phyloP scores from a whole-genome alignment of 495 filamentous ascomycete genomes.

The Tuber umbilicatum region DNA sequence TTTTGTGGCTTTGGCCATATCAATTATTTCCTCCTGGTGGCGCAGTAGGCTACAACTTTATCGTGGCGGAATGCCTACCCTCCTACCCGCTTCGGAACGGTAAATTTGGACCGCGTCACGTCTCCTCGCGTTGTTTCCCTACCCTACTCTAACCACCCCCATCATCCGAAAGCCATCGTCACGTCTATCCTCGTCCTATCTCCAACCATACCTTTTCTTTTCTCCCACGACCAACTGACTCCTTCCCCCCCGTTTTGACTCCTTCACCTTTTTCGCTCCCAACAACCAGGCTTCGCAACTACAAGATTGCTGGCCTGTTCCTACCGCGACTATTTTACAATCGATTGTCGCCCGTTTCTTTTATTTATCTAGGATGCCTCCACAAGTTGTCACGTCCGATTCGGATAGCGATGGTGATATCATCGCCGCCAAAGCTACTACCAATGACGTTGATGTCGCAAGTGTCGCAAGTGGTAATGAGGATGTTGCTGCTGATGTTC shows the following conservation, averaged over 20 bases:
- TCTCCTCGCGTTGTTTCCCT: constrained; percentile 5
- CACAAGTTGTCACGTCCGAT: constrained; percentile 29
- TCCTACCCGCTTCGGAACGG: background rate
- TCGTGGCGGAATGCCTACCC: background rate
- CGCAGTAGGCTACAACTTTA: too few relatives aligned
- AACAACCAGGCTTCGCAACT: background rate
- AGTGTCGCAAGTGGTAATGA: constrained; percentile 17
- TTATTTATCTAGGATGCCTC: constrained; percentile 20
- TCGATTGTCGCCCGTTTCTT: background rate
- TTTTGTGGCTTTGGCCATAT: too few relatives aligned
- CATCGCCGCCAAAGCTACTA: constrained; percentile 31
- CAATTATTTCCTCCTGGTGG: background rate
- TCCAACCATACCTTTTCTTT: background rate
- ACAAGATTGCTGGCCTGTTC: background rate
- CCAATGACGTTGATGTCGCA: constrained; percentile 13
- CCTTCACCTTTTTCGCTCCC: background rate
- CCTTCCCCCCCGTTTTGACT: background rate
- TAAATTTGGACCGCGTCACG: constrained; percentile 4
- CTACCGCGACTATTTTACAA: background rate
- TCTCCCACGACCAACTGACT: background rate
- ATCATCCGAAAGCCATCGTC: background rate
- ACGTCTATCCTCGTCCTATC: background rate
- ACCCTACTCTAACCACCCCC: background rate
- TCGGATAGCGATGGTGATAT: constrained; percentile 37
- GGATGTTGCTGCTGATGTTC: constrained; percentile 28